Percentiles rank a stretch among this genome's conserved stretches.
Evolutionary conservation across 768 basidiomycete species (phyloP).

Genomic region (Butyriboletus loyo): DNA sequence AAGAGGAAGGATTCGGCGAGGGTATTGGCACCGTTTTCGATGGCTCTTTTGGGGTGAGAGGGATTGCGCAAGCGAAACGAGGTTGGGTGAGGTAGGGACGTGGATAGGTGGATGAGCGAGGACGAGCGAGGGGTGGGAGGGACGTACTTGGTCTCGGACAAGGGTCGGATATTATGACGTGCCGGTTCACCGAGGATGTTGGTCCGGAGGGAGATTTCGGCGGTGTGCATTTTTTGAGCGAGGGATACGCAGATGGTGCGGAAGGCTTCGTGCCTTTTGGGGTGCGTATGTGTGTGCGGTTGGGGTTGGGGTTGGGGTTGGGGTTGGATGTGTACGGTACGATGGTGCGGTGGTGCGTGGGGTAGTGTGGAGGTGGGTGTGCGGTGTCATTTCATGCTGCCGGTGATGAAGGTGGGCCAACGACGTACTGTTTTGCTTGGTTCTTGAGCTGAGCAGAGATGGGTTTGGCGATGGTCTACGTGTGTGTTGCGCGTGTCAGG

Average conservation of each 20-base stretch:
- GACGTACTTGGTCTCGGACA: constrained; percentile 70
- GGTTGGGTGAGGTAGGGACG: accelerated
- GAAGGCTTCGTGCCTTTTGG: constrained; percentile 68
- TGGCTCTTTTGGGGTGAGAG: constrained; percentile 60
- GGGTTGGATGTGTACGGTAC: too few relatives aligned
- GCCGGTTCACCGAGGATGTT: constrained; percentile 76
- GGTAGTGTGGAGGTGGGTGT: not conserved
- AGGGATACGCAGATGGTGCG: constrained; percentile 67
- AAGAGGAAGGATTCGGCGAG: constrained; percentile 87
- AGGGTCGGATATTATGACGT: constrained; percentile 60
- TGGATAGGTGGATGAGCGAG: not conserved
- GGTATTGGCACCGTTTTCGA: constrained; percentile 82
- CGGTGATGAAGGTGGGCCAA: too few relatives aligned
- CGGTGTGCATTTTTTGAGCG: constrained; percentile 74
- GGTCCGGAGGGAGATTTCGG: constrained; percentile 69
- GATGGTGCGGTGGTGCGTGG: not conserved
- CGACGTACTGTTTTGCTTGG: constrained; percentile 67
- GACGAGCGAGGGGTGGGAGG: not conserved
- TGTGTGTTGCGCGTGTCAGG: not conserved
- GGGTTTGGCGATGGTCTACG: constrained; percentile 80
- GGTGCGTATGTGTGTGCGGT: not conserved
- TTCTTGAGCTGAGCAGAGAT: constrained; percentile 65
- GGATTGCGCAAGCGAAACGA: too few relatives aligned
- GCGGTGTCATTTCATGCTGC: not conserved
- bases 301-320: not conserved